Evolutionary conservation across 2,329 filamentous ascomycete genomes (phyloP), one percentile per base, ranked within the genome.

Genomic region (Ceratocystis colombiana): DNA sequence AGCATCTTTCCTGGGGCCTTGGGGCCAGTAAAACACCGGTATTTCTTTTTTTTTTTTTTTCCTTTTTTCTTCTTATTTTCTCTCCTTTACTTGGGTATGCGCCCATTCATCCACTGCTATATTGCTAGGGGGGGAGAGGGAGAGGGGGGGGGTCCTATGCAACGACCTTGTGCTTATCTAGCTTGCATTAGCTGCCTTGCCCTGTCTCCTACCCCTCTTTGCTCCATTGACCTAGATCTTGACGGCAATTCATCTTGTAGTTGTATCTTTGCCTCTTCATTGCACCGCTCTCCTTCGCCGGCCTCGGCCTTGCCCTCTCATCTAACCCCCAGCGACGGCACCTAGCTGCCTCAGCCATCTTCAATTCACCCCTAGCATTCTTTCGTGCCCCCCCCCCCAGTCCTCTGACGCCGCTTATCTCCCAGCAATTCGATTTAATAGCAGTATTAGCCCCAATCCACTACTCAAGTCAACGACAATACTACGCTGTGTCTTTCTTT

Each of bases 11-110:
- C 45, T 48, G n/a, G 45, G 17, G 17, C 45, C 45, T 17, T 48
- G 45, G 45, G 25, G 22, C 53, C 53, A 57, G 25, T 25, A n/a
- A 59, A 59, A 10, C 53, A 33, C 53, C 4, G 10, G n/a, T 59
- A n/a, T 17, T 59, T 59, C n/a, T 5, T 33, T 59, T 59, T 59
- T 57, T 30, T 7, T 6, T 59, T 59, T 59, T 57, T 30, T 7
- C 2, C 0, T 25, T 37, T 37, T 37, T 37, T 10, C 20, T 25
- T 37, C 3, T 37, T 37, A 3, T 12, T 37, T 37, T 10, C 46
- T 22, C 46, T 22, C n/a, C 15, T 22, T 50, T 22, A 15, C 46
- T 12, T 22, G 5, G 46, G n/a, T 37, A 37, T 12, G 30, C 30
- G 6, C 30, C 30, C 30, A 30, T 30, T 30, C 30, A 30, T 7